Conservation (phyloP, 371 early-diverging fungal genomes). For the Rhizopus stolonifer region DNA sequence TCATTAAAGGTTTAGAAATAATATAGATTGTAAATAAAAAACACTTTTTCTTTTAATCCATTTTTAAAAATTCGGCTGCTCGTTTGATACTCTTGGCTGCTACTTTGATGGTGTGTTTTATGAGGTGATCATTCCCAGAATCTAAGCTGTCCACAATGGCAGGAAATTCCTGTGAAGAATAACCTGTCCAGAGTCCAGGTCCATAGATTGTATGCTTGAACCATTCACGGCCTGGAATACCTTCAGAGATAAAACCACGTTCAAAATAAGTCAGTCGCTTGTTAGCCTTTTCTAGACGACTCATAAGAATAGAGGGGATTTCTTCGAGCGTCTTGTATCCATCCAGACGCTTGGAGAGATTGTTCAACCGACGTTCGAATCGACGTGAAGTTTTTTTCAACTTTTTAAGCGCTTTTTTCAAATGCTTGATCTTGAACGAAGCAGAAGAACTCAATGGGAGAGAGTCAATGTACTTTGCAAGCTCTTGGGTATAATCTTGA, state of each 20-base stretch:
- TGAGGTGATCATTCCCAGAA: conserved; percentile 20
- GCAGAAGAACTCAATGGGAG: not conserved
- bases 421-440: conserved; percentile 11
- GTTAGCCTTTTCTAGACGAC: conserved; percentile 35
- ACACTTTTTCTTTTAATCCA: not conserved
- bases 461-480: conserved; percentile 11
- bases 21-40: not conserved
- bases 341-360: conserved; percentile 6
- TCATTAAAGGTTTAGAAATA: not conserved
- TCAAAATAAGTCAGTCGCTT: conserved; percentile 51
- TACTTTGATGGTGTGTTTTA: conserved; percentile 24
- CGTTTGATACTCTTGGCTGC: conserved; percentile 22
- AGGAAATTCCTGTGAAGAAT: conserved; percentile 53
- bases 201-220: conserved; percentile 64
- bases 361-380: conserved; percentile 11
- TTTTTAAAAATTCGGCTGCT: conserved; percentile 8
- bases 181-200: conserved; percentile 58
- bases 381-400: conserved; percentile 2
- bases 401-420: conserved; percentile 11
- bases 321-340: conserved; percentile 5
- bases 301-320: conserved; percentile 9
- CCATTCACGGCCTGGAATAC: conserved; percentile 60
- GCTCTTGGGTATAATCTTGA: conserved; percentile 31
- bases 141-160: conserved; percentile 53
- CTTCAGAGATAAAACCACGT: conserved; percentile 55